Base-by-base conservation (phyloP, 108 stramenopile genomes). In the Cyclotella atomus region DNA sequence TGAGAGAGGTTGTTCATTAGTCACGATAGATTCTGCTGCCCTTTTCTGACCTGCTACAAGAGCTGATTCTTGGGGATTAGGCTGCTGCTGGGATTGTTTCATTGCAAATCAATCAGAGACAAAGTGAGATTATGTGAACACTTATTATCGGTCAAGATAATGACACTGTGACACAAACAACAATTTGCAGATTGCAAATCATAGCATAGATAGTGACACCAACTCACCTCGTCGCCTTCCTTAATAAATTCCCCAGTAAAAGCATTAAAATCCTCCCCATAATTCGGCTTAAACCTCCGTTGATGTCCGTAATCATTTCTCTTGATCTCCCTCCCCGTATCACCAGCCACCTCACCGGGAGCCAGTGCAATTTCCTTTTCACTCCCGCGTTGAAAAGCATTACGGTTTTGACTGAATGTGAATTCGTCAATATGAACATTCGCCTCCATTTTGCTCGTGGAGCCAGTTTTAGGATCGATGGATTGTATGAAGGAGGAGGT, bases 401-500 rank as follows among this genome's bases (percentile, higher is more conserved):
- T 83, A 23, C 91, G 70, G 64, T 95, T 84, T 52, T 84, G 49
- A 15, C 81, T 41, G 65, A 95, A 95, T 17, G 85, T 67, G 19
- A 43, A 71, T 19, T 72, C 68, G 64, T 95, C 91, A 34, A 89
- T 64, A 3, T 55, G 70, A 2, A 84, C 75, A 72, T 93, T 88
- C 17, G 75, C 68, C 56, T 85, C 67, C 38, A 76, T 63, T 27
- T 73, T 66, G 3, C 70, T 70, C 38, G 69, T 71, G 27, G 70
- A 64, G 67, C 69, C 75, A 38, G 75, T 72, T 23, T 41, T 71
- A 47, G 52, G 55, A 73, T 81, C 43, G 46, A 76, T 44, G 52
- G 81, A 25, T 44, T 44, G 62, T 2, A 68, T 49, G 65, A 62
- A 88, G 55, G 76, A 84, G 60, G 57, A 62, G 23, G 61, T 76